These are phyloP conservation scores for Chytriomyces sp. DNA, from an alignment of 192 early-diverging fungal genomes.

Conservation along the genomic window DNA sequence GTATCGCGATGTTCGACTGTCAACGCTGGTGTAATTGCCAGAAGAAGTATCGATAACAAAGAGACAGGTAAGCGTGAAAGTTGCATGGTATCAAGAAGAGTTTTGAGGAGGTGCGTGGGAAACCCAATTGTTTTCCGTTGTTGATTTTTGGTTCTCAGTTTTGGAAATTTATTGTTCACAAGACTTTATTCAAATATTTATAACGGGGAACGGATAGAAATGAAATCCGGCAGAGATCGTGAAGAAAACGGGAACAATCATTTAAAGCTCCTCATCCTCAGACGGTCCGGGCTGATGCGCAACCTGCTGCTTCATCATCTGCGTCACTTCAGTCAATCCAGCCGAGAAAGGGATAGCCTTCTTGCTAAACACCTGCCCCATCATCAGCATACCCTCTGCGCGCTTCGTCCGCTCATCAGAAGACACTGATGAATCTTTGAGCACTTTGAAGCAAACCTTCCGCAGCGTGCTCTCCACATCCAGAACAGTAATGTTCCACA, in stretches of 20 bases:
- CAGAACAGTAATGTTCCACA: slow-evolving; percentile 43
- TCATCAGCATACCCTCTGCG: slow-evolving; percentile 33
- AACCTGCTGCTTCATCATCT: slow-evolving; percentile 20
- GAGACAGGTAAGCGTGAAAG: too few species aligned
- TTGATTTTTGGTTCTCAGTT: too few species aligned
- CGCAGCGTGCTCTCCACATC: slow-evolving; percentile 39
- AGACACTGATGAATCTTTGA: slow-evolving; percentile 40
- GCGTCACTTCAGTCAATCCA: slow-evolving; percentile 18
- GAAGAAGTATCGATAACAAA: too few species aligned
- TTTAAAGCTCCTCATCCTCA: slow-evolving; percentile 24
- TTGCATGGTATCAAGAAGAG: too few species aligned
- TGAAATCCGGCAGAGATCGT: neutral
- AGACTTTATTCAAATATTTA: too few species aligned
- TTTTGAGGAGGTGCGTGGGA: too few species aligned
- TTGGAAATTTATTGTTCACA: too few species aligned
- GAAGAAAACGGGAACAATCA: too few species aligned
- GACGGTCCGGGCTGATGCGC: slow-evolving; percentile 30
- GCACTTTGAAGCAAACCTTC: slow-evolving; percentile 38
- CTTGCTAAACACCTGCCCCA: slow-evolving; percentile 31
- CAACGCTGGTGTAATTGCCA: too few species aligned
- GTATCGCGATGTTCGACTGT: too few species aligned
- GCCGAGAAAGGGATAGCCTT: slow-evolving; percentile 2
- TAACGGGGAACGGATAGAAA: too few species aligned
- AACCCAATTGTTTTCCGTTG: too few species aligned
- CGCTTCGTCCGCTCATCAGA: slow-evolving; percentile 23